Percentiles rank a stretch among this genome's conserved stretches.
phyloP scores from a whole-genome alignment of 2,329 filamentous ascomycete genomes.

The Hypoxylon sp. region DNA sequence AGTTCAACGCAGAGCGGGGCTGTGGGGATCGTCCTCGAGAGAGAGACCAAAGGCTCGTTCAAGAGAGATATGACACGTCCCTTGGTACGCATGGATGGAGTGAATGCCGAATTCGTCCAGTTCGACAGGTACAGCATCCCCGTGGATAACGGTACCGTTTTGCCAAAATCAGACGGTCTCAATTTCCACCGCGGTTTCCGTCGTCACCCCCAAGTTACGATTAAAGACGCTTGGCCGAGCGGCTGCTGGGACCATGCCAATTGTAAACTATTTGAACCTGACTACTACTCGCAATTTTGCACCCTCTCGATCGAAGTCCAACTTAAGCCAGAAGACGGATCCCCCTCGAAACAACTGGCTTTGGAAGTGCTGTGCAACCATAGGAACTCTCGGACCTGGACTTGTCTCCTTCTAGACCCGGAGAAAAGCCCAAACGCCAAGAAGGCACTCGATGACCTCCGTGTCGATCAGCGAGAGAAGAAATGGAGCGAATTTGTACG shows the following conservation, averaged over 20 bases:
- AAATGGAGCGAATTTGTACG: neutral
- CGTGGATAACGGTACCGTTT: neutral
- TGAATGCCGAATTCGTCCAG: neutral
- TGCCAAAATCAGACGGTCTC: neutral
- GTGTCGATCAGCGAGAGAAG: neutral
- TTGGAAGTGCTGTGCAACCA: neutral
- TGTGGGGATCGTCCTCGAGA: neutral
- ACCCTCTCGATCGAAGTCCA: neutral
- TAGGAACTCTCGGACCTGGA: neutral
- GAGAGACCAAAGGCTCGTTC: neutral
- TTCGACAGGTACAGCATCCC: neutral
- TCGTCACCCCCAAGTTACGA: neutral
- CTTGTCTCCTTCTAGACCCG: neutral
- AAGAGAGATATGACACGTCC: neutral
- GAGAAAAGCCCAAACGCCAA: neutral
- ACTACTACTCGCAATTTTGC: neutral
- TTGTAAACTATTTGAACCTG: neutral
- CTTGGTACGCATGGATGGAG: neutral
- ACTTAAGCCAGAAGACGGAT: neutral
- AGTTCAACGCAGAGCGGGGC: too few species aligned
- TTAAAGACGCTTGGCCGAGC: neutral
- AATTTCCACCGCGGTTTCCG: neutral
- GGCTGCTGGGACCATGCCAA: neutral
- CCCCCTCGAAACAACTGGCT: neutral
- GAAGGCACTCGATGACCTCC: neutral